A percentile compares a stretch with the other conserved stretches of the same genome.
Conservation (phyloP, 495 filamentous ascomycete species). For the Aspergillus ellipticus region DNA sequence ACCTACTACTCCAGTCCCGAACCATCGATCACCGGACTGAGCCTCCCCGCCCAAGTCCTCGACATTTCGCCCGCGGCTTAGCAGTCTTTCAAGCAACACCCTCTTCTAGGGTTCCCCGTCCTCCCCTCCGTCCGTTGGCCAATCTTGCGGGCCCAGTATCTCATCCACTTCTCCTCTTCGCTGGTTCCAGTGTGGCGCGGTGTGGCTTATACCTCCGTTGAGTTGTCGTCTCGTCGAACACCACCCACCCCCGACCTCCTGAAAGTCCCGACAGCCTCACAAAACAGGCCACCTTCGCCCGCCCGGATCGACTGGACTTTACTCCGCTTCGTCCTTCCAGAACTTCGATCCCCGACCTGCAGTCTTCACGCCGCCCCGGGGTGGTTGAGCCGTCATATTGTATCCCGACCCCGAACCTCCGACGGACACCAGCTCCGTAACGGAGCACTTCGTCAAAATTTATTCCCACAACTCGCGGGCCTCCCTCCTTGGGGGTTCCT, state of each 20-base stretch:
- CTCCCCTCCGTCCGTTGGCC: conserved; percentile 1
- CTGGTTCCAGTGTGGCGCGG: conserved; percentile 2
- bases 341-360: background rate
- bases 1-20: conserved; percentile 2
- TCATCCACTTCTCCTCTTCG: conserved; percentile 1
- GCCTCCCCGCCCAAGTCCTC: conserved; percentile 18
- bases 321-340: conserved; percentile 1
- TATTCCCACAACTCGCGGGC: conserved; percentile 56
- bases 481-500: conserved; percentile 59
- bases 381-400: conserved; percentile 41
- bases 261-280: conserved; percentile 6
- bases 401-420: conserved; percentile 26
- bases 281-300: background rate
- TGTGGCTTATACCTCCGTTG: conserved; percentile 13
- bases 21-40: conserved; percentile 16
- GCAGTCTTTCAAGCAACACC: conserved; percentile 10
- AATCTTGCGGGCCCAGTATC: conserved; percentile 4
- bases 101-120: background rate
- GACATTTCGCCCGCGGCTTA: conserved; percentile 21
- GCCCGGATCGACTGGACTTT: conserved; percentile 1
- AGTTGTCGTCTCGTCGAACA: conserved; percentile 4
- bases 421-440: conserved; percentile 37
- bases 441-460: conserved; percentile 55
- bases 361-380: conserved; percentile 20
- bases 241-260: conserved; percentile 14